Percentiles rank a stretch among this genome's conserved stretches.
Conservation (phyloP, 495 filamentous ascomycete genomes). For the Tuber aestivum region DNA sequence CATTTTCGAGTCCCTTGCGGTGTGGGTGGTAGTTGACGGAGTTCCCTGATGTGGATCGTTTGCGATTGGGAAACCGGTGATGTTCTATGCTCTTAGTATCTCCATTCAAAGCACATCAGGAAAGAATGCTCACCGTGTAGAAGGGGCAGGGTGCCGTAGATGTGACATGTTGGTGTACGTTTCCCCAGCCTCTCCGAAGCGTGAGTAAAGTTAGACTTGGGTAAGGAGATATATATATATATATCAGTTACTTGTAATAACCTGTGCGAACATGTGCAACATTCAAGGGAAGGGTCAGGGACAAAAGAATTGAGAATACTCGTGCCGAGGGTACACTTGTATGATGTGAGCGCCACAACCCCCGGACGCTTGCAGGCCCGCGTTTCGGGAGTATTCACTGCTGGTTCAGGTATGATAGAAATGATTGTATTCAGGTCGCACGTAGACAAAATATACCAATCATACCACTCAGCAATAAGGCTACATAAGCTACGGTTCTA, state of each 20-base stretch:
- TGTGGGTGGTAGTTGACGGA: conserved; percentile 10
- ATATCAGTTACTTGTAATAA: not conserved
- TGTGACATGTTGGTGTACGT: not conserved
- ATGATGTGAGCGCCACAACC: no score
- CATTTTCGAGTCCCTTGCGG: conserved; percentile 17
- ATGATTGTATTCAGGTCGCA: no score
- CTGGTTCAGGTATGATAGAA: no score
- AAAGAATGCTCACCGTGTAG: not conserved
- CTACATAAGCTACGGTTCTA: no score
- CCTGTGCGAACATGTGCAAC: not conserved
- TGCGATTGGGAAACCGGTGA: conserved; percentile 5
- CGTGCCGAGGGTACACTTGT: no score
- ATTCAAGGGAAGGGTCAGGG: not conserved
- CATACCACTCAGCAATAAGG: no score
- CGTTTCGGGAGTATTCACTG: no score
- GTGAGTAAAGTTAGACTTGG: not conserved
- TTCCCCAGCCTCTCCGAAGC: not conserved
- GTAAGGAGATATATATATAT: not conserved
- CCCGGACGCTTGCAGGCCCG: no score
- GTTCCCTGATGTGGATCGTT: conserved; percentile 23
- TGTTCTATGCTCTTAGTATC: not conserved
- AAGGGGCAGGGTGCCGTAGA: not conserved
- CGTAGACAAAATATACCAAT: no score
- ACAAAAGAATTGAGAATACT: not conserved
- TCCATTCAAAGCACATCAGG: not conserved